Evolutionary conservation across 2,329 filamentous ascomycete genomes (phyloP).

Genomic region (Cladophialophora yegresii): DNA sequence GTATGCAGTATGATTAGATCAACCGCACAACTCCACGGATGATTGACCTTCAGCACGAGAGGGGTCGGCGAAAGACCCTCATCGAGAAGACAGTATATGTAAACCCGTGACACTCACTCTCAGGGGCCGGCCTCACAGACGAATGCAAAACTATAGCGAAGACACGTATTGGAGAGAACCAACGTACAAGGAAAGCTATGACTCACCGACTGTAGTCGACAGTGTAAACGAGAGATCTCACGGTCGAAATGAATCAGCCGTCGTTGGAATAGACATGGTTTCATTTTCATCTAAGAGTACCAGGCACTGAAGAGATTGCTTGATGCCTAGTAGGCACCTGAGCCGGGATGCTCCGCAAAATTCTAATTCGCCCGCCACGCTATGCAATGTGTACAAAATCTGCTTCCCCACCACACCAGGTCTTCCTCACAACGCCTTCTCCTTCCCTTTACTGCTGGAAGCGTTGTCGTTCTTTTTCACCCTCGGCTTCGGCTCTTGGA

Average conservation of each 20-base stretch:
- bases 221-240: no score
- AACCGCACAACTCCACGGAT: no score
- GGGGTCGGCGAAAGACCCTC: no score
- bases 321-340: background rate
- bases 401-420: background rate
- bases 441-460: slow-evolving; percentile 12
- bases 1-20: no score
- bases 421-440: slow-evolving; percentile 8
- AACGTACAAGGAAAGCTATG: no score
- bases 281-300: background rate
- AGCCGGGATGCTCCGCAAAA: background rate
- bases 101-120: no score
- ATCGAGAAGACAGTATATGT: no score
- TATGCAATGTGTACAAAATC: background rate
- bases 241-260: no score
- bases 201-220: no score
- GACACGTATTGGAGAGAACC: background rate
- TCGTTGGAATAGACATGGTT: background rate
- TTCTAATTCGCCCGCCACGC: background rate
- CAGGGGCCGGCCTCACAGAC: no score
- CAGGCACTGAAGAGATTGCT: background rate
- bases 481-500: slow-evolving; percentile 59
- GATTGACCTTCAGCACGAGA: no score
- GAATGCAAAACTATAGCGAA: background rate
- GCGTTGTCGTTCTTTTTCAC: background rate